Evolutionary conservation across 805 yeast genomes (phyloP), one percentile per base, ranked within the genome.

Genomic region (Naumovozyma dairenensis): DNA sequence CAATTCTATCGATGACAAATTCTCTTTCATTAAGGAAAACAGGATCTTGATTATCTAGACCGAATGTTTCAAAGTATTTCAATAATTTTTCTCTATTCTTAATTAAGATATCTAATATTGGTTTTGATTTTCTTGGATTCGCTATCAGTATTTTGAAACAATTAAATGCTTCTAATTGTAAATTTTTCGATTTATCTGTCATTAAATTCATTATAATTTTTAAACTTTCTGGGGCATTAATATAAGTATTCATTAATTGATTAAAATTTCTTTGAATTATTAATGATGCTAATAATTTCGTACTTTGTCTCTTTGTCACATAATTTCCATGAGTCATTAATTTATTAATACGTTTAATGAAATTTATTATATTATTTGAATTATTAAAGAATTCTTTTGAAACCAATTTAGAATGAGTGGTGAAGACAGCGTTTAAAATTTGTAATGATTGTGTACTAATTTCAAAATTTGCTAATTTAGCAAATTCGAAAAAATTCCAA

Each of bases 141-240:
- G 96, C 97, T n/a, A 86, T 86, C 59, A 92, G 85, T 25, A 87
- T 81, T 60, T 89, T 92, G 64, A 92, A 89, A 25, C 89, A 80
- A 44, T 92, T 87, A 53, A 92, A 92, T 4, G 94, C 86, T 56
- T 92, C 97, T 35, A 74, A 59, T 54, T 87, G 96, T 38, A 92
- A 69, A 56, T 87, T 87, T 51, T 80, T 82, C 42, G 93, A 84
- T 59, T 80, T 82, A 57, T 89, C 96, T 38, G 92, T 78, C 43
- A 92, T 63, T 40, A 86, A 59, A 24, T 80, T 69, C 98, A 92
- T 92, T 18, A 84, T 72, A 35, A 86, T 60, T 56, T 89, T 92
- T 49, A 92, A 63, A 54, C 86, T 86, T 33, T 79, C 85, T 1
- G 92, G 76, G 34, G 79, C 78, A 47, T 76, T 80, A 40, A 86